These are phyloP conservation scores for Apophysomyces sp. DNA, from an alignment of 371 early-diverging fungal species.

Conservation along the genomic window DNA sequence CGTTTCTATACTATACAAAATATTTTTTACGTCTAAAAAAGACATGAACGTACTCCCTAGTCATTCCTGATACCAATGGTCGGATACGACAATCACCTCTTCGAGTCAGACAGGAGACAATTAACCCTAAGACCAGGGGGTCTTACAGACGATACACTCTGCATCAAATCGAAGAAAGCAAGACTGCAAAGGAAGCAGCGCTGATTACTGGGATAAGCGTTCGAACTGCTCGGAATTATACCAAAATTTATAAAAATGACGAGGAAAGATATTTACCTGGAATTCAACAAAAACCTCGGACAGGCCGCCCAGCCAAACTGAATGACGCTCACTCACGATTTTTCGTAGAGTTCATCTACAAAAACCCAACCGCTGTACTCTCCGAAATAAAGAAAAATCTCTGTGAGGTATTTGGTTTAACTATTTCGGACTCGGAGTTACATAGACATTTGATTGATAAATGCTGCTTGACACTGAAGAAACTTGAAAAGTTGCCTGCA, in stretches of 20 bases:
- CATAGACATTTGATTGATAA: constrained; percentile 9
- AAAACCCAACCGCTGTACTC: not conserved
- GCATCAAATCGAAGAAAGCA: too few relatives aligned
- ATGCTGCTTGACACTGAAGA: constrained; percentile 6
- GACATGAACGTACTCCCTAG: too few relatives aligned
- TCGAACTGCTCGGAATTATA: not conserved
- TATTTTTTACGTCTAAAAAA: too few relatives aligned
- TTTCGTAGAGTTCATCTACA: not conserved
- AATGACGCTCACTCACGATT: not conserved
- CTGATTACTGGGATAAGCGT: too few relatives aligned
- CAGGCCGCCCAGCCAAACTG: constrained; percentile 4
- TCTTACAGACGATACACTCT: too few relatives aligned
- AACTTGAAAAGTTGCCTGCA: constrained; percentile 12
- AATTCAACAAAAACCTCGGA: not conserved
- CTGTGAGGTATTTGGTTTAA: constrained; percentile 1
- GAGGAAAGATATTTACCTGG: constrained; percentile 9
- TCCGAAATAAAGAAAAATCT: constrained; percentile 5
- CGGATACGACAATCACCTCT: too few relatives aligned
- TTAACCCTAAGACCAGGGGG: too few relatives aligned
- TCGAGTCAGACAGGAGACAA: too few relatives aligned
- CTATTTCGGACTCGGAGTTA: constrained; percentile 6
- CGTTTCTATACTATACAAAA: too few relatives aligned
- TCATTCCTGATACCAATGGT: too few relatives aligned
- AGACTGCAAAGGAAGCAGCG: too few relatives aligned
- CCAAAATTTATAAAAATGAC: constrained; percentile 7